Percentiles rank a stretch among this genome's conserved stretches.
These are phyloP conservation scores for Corinectria fuckeliana DNA, from an alignment of 2,329 filamentous ascomycete genomes.

Conservation along the genomic window DNA sequence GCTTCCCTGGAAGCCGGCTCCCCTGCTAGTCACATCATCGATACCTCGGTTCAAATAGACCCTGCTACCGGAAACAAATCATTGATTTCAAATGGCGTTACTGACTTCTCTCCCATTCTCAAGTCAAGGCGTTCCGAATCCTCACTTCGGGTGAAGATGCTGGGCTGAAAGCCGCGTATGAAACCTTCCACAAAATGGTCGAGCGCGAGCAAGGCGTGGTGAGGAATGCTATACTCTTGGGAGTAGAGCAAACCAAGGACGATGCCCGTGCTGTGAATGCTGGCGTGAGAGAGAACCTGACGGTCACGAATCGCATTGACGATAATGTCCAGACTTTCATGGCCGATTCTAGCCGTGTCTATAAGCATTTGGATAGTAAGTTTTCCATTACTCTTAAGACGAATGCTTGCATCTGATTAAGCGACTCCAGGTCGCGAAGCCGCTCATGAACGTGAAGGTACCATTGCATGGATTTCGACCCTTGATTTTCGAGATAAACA, in stretches of 20 bases:
- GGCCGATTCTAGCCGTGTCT: neutral
- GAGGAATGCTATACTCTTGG: constrained; percentile 8
- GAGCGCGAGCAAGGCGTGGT: constrained; percentile 14
- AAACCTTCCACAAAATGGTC: constrained; percentile 14
- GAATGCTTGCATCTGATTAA: neutral
- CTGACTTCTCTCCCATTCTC: too few species aligned
- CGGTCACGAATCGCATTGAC: neutral
- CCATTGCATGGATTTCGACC: constrained; percentile 11
- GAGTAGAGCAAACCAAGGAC: constrained; percentile 2
- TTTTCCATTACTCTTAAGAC: neutral
- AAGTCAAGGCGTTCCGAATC: constrained; percentile 15
- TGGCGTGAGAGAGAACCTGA: neutral
- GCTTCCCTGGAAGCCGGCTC: too few species aligned
- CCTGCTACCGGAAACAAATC: too few species aligned
- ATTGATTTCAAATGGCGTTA: too few species aligned
- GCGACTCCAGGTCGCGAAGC: constrained; percentile 6
- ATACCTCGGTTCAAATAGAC: too few species aligned
- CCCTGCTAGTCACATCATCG: too few species aligned
- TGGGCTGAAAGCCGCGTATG: constrained; percentile 12
- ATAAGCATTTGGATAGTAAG: neutral
- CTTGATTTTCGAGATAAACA: constrained; percentile 15
- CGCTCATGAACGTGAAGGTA: constrained; percentile 1
- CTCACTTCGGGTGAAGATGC: constrained; percentile 14
- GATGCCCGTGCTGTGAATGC: neutral
- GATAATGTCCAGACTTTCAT: neutral